Conservation (phyloP, 2,329 filamentous ascomycete genomes). For the Colletotrichum sp. region DNA sequence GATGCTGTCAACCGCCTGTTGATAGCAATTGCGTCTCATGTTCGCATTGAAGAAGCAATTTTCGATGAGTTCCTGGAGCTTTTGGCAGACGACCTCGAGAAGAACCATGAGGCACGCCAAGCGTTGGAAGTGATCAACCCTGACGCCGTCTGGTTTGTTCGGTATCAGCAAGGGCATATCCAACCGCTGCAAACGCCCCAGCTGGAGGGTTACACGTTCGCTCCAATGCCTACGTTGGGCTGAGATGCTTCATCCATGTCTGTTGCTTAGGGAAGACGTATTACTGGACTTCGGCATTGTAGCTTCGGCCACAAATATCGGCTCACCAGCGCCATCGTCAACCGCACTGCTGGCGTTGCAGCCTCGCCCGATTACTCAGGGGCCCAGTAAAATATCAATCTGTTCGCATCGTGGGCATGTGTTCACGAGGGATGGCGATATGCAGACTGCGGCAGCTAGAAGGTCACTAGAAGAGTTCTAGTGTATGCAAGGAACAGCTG, state of each 20-base stretch:
- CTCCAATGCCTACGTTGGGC: conserved; percentile 12
- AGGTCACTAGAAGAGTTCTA: conserved; percentile 2
- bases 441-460: neutral
- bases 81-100: conserved; percentile 57
- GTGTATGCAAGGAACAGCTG: neutral
- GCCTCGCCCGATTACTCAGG: neutral
- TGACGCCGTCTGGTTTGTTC: conserved; percentile 78
- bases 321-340: neutral
- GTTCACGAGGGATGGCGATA: neutral
- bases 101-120: conserved; percentile 51
- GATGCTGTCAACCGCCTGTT: conserved; percentile 65
- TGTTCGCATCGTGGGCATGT: neutral
- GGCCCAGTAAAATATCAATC: neutral
- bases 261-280: neutral
- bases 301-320: neutral
- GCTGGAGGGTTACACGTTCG: conserved; percentile 48
- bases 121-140: conserved; percentile 70
- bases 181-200: conserved; percentile 40
- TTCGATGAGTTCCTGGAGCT: conserved; percentile 76
- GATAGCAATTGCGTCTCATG: conserved; percentile 63
- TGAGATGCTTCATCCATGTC: neutral
- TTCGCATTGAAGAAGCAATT: conserved; percentile 69
- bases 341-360: neutral
- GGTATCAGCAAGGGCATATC: conserved; percentile 52
- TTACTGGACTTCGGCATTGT: neutral